These are phyloP conservation scores for Beta macrorhiza DNA, from an alignment of 179 eudicot genomes.

Conservation along the genomic window DNA sequence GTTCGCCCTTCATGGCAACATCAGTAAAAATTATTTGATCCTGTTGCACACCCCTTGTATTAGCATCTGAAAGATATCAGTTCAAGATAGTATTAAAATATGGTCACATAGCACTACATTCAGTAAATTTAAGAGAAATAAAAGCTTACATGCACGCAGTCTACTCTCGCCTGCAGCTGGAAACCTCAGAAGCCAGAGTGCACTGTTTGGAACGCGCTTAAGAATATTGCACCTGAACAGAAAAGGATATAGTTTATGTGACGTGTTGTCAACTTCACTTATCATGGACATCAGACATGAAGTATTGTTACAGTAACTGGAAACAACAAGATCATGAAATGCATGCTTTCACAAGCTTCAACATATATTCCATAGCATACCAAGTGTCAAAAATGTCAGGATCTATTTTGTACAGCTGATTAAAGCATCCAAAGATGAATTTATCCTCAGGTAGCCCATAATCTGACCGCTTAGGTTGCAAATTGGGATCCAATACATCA, in stretches of 20 bases:
- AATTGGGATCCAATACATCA: constrained; percentile 73
- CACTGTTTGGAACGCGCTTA: constrained; percentile 91
- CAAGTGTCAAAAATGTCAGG: constrained; percentile 90
- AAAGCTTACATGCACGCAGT: constrained; percentile 76
- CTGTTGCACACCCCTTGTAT: constrained; percentile 88
- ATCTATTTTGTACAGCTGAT: constrained; percentile 97
- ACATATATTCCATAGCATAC: constrained; percentile 34
- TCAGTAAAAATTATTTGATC: constrained; percentile 96
- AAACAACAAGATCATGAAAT: background rate
- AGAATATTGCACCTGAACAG: constrained; percentile 88
- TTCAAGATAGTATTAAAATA: background rate
- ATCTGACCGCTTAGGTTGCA: constrained; percentile 78
- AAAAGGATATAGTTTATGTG: background rate
- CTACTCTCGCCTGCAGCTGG: constrained; percentile 98
- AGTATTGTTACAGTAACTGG: background rate
- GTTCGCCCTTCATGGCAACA: constrained; percentile 94
- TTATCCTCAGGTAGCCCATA: constrained; percentile 93
- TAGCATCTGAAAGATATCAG: constrained; percentile 64
- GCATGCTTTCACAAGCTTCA: background rate
- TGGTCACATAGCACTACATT: background rate
- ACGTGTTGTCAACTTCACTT: background rate
- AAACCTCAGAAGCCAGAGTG: constrained; percentile 91
- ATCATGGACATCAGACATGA: background rate
- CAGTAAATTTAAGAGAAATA: background rate
- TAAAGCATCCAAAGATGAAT: constrained; percentile 93